Evolutionary conservation across 129 eudicot species (phyloP).

Genomic region (Solidago caesia): DNA sequence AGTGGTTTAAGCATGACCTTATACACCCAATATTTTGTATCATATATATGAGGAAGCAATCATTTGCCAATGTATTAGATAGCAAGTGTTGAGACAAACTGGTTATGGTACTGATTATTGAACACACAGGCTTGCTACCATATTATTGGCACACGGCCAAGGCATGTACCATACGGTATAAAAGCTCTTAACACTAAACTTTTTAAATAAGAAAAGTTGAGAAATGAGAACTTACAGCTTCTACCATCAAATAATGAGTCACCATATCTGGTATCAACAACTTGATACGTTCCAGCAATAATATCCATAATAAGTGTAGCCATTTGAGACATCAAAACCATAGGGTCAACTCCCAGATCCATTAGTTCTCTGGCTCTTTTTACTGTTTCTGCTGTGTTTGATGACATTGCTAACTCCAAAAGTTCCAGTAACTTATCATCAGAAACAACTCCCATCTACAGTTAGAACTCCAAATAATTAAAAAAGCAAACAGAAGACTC

Average conservation of each 20-base stretch:
- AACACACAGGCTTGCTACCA: background rate
- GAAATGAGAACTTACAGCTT: constrained; percentile 64
- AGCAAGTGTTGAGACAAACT: too few species aligned
- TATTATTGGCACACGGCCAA: background rate
- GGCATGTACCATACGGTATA: too few species aligned
- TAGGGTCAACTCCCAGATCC: constrained; percentile 87
- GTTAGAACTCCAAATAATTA: constrained; percentile 1
- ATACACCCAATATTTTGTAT: background rate
- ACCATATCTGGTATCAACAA: constrained; percentile 45
- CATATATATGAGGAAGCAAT: background rate
- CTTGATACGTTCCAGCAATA: constrained; percentile 80
- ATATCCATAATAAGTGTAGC: constrained; percentile 88
- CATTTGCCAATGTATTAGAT: background rate
- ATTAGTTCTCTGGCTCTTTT: constrained; percentile 80
- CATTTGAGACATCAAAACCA: constrained; percentile 78
- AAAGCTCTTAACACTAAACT: background rate
- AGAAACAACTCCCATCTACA: constrained; percentile 83
- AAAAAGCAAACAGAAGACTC: background rate
- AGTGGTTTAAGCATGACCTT: background rate
- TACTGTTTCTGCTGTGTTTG: constrained; percentile 87
- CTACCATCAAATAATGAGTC: constrained; percentile 63
- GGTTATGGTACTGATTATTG: background rate
- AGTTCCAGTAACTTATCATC: constrained; percentile 84
- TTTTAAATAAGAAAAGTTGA: constrained; percentile 7
- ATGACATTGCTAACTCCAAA: constrained; percentile 85